phyloP scores from a whole-genome alignment of 345 rosid species.

The Jatropha curcas region DNA sequence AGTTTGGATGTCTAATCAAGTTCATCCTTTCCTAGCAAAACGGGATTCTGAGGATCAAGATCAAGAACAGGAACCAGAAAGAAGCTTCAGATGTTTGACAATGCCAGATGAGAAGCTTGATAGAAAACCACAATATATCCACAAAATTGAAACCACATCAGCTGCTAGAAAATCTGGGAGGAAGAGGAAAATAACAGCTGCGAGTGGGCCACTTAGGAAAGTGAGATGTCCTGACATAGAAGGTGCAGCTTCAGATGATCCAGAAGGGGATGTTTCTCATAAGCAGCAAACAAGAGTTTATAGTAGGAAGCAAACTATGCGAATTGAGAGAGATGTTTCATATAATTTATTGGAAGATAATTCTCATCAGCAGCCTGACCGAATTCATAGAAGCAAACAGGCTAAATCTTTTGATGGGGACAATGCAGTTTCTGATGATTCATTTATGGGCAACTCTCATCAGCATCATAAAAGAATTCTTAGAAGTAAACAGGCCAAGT shows the following conservation, averaged over 20 bases:
- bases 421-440: conserved; percentile 35
- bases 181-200: conserved; percentile 61
- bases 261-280: conserved; percentile 43
- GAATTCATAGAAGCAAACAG: conserved; percentile 25
- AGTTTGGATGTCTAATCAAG: conserved; percentile 98
- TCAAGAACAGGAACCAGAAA: conserved; percentile 39
- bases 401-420: conserved; percentile 34
- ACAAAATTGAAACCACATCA: conserved; percentile 35
- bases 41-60: conserved; percentile 59
- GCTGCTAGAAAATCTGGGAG: conserved; percentile 51
- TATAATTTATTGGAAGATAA: conserved; percentile 46
- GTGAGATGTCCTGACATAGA: conserved; percentile 40
- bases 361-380: conserved; percentile 32
- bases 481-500: conserved; percentile 34
- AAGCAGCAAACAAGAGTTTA: conserved; percentile 41
- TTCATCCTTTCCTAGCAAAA: conserved; percentile 67
- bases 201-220: conserved; percentile 47
- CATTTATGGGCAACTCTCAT: conserved; percentile 25
- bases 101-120: conserved; percentile 49
- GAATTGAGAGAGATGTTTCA: conserved; percentile 38
- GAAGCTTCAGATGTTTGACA: conserved; percentile 35
- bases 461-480: conserved; percentile 29
- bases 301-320: conserved; percentile 42
- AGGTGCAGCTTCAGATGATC: conserved; percentile 57
- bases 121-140: conserved; percentile 34